Evolutionary conservation across 108 stramenopile genomes (phyloP), one percentile per base, ranked within the genome.

Genomic region (Cyclotella sp.): DNA sequence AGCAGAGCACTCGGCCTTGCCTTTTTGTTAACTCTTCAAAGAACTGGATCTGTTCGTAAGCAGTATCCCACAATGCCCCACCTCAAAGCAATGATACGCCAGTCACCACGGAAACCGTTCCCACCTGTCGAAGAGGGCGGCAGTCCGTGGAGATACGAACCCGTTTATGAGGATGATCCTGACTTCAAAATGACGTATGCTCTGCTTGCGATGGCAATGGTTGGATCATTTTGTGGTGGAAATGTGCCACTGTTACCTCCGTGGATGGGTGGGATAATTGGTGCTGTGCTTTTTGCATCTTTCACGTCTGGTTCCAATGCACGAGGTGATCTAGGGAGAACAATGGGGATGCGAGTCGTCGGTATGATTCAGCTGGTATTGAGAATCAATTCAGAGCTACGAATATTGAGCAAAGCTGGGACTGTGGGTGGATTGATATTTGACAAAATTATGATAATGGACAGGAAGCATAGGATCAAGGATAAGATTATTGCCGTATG

Each of bases 321-420:
- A 6, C 68, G 82, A 30, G 91, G 94, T n/a, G 94, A 95, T 66
- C 68, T 95, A 46, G 79, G 78, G 24, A 89, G 94, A 29, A 66
- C 87, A 72, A 87, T 89, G 85, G 94, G 92, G 27, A 93, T 93
- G 92, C 89, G 92, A 0, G 73, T 95, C 34, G 91, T 94, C 8
- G 81, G 86, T 9, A 61, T 89, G 44, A 39, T 82, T 15, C 66
- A 85, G 54, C 86, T 90, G 44, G 63, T 89, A n/a, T 67, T 84
- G 72, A 58, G 79, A 16, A 89, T 94, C 46, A 88, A 89, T 70
- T 70, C 78, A 3, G 90, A 95, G 34, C 75, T 95, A 53, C 58
- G 76, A 13, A 78, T 95, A 45, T 62, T 87, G 53, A 70, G 85
- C 2, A 89, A 93, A 59, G 81, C 81, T 34, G 86, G 76, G 41